Conservation (phyloP, 441 rosid species). For the Populus trichocarpa region DNA sequence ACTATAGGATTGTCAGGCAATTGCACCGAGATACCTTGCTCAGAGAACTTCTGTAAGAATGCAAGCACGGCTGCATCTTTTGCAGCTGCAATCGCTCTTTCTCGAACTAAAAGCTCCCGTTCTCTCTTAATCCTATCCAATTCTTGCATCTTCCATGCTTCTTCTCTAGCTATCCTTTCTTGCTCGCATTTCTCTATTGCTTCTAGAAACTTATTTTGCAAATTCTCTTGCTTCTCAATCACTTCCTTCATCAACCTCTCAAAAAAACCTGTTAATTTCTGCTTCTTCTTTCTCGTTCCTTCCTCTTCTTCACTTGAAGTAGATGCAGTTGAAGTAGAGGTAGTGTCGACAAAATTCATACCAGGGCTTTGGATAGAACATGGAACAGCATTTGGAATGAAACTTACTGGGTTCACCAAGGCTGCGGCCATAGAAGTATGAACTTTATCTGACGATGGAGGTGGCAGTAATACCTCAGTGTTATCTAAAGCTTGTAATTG, state of each 20-base stretch:
- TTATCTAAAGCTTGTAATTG: constrained; percentile 58
- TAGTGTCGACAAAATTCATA: constrained; percentile 23
- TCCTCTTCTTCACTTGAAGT: constrained; percentile 35
- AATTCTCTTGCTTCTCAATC: constrained; percentile 57
- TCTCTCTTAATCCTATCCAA: constrained; percentile 46
- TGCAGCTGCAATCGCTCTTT: constrained; percentile 57
- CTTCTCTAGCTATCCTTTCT: constrained; percentile 55
- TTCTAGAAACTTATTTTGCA: constrained; percentile 54
- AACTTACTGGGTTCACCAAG: constrained; percentile 22
- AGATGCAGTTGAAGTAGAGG: constrained; percentile 35
- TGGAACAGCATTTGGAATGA: constrained; percentile 22
- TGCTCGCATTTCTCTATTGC: constrained; percentile 51
- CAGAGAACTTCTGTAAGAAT: constrained; percentile 55
- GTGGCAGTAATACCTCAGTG: constrained; percentile 19
- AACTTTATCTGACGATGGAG: constrained; percentile 21
- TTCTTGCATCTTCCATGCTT: constrained; percentile 65
- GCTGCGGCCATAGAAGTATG: constrained; percentile 17
- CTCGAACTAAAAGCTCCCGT: constrained; percentile 49
- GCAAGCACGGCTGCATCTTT: constrained; percentile 67
- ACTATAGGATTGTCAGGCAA: constrained; percentile 19
- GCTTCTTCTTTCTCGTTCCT: constrained; percentile 39
- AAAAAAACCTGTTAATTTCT: constrained; percentile 36
- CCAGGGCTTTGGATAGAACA: constrained; percentile 27
- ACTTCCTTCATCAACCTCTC: constrained; percentile 51
- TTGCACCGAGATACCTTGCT: constrained; percentile 30